Base-by-base conservation (phyloP, 176 grass and related monocot genomes). In the Pontederia paniculata region DNA sequence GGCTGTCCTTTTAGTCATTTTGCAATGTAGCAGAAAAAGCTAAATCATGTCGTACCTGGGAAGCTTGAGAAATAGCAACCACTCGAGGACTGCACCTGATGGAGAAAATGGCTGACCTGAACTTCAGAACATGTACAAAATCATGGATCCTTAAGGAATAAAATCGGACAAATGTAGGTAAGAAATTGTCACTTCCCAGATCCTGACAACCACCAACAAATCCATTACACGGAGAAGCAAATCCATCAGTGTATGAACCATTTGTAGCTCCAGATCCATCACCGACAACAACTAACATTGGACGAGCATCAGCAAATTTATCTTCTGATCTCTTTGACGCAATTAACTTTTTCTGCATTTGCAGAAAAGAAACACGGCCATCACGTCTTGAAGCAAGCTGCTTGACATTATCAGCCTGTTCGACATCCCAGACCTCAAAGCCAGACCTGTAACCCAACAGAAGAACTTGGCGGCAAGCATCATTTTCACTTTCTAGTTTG, bases 391-490 rank as follows among this genome's bases (percentile, higher is more conserved):
- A 99, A 76, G 93, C 94, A 60, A 99, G 72, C 67, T 99, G 87
- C 0, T 87, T 84, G 50, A 98, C 94, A 88, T 86, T 88, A 37
- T 86, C 62, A 45, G 94, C 80, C 74, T 98, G 83, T 62, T 98
- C 94, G 23, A 98, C 94, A 84, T 98, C 94, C 55, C 91, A 83
- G 47, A 98, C 87, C 88, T 98, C 87, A 77, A 98, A 98, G 25
- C 94, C 94, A 75, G 91, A 91, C 17, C 87, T 82, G 57, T 98
- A 98, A 47, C 94, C 94, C 62, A 98, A 71, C 2, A 98, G 80
- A 73, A 98, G 70, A 65, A 98, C 87, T 51, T 84, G 78, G 80
- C 91, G 91, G 75, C 84, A 98, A 10, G 69, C 79, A 58, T 83
- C 88, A 4, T 77, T 65, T 44, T 66, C 58, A 42, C 82, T 60